A percentile compares a stretch with the other conserved stretches of the same genome.
Conservation (phyloP, 495 filamentous ascomycete genomes). For the Aspergillus cavernicola region DNA sequence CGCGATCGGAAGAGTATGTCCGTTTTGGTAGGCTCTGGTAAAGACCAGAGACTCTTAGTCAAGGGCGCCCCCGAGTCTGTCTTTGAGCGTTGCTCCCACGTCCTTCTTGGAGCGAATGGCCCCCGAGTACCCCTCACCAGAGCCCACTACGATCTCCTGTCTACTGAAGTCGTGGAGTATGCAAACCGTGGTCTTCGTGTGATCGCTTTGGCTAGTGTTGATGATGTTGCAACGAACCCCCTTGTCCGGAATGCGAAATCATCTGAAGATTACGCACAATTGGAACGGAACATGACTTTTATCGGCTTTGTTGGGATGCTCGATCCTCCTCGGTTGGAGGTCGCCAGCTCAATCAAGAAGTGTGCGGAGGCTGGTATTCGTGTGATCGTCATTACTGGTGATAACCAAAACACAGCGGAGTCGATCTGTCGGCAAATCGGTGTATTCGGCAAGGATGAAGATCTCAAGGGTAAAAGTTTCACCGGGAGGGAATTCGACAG, state of each 20-base stretch:
- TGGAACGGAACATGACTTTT: conserved; percentile 93
- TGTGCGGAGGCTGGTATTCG: conserved; percentile 92
- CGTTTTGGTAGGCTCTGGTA: conserved; percentile 70
- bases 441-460: conserved; percentile 78
- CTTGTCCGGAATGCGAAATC: conserved; percentile 72
- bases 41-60: conserved; percentile 76
- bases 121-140: conserved; percentile 66
- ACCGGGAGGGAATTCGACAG: conserved; percentile 93
- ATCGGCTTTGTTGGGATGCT: conserved; percentile 95
- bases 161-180: conserved; percentile 79
- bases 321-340: conserved; percentile 95
- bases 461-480: conserved; percentile 87
- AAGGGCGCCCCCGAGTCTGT: conserved; percentile 96
- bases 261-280: conserved; percentile 73
- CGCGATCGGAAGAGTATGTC: conserved; percentile 99
- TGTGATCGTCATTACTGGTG: conserved; percentile 96
- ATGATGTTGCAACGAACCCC: conserved; percentile 65
- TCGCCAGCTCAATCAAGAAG: conserved; percentile 76
- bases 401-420: conserved; percentile 96
- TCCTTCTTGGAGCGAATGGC: conserved; percentile 69
- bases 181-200: conserved; percentile 90
- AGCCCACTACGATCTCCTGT: conserved; percentile 62
- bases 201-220: conserved; percentile 82
- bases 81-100: conserved; percentile 82
- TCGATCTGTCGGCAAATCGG: conserved; percentile 97